Conservation (phyloP, 495 filamentous ascomycete species). For the Lepraria neglecta region DNA sequence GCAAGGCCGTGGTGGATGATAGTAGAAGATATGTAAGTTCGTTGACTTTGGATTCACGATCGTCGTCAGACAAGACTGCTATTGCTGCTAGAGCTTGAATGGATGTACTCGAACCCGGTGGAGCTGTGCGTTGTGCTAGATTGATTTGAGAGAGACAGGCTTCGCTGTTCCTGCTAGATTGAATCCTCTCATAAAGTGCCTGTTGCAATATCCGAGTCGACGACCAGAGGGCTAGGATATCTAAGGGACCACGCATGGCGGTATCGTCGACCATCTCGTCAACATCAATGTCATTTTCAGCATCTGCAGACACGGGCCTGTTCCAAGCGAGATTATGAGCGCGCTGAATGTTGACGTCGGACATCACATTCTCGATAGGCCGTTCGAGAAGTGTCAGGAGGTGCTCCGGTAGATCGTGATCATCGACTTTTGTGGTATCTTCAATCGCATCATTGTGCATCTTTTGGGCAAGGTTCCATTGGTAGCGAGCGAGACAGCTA, state of each 20-base stretch:
- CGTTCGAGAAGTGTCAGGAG: slow-evolving; percentile 65
- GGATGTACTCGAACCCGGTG: slow-evolving; percentile 68
- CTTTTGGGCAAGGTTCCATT: slow-evolving; percentile 74
- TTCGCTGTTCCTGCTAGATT: slow-evolving; percentile 40
- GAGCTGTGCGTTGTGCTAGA: slow-evolving; percentile 67
- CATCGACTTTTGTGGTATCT: slow-evolving; percentile 32
- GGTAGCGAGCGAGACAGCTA: slow-evolving; percentile 59
- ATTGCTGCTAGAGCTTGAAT: slow-evolving; percentile 70
- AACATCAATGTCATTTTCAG: slow-evolving; percentile 55
- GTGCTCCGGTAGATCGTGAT: slow-evolving; percentile 68
- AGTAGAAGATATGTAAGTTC: slow-evolving; percentile 47
- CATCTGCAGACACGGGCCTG: slow-evolving; percentile 59
- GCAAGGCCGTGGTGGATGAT: slow-evolving; percentile 23
- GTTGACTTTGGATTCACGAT: slow-evolving; percentile 43
- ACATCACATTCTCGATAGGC: slow-evolving; percentile 74
- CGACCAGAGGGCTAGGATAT: slow-evolving; percentile 87
- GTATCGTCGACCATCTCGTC: slow-evolving; percentile 81
- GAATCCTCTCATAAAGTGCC: slow-evolving; percentile 57
- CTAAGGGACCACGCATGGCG: slow-evolving; percentile 79
- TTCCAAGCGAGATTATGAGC: slow-evolving; percentile 93
- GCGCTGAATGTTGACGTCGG: slow-evolving; percentile 68
- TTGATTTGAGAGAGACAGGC: slow-evolving; percentile 52
- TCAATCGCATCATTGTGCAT: slow-evolving; percentile 45
- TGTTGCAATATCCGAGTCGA: slow-evolving; percentile 69
- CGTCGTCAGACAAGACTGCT: slow-evolving; percentile 42